Percentiles rank a stretch among this genome's conserved stretches.
Conservation (phyloP, 164 flowering plant species). For the Nymphaea thermarum region DNA sequence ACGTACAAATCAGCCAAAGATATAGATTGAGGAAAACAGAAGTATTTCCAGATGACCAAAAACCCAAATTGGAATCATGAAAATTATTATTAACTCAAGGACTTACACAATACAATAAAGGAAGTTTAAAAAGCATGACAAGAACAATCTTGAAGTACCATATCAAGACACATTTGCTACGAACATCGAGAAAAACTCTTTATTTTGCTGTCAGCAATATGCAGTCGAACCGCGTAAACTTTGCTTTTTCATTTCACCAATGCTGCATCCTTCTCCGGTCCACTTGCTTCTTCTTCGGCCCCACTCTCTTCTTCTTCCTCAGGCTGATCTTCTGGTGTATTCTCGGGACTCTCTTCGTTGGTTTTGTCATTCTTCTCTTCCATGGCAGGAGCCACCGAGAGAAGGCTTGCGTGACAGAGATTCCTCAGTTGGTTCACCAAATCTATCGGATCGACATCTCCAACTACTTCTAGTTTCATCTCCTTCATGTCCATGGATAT, state of each 20-base stretch:
- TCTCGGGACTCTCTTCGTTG: conserved; percentile 15
- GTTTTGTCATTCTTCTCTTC: conserved; percentile 27
- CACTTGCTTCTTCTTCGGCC: conserved; percentile 16
- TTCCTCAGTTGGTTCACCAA: conserved; percentile 43
- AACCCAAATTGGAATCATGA: too few species aligned
- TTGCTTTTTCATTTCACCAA: conserved; percentile 9
- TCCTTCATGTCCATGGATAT: conserved; percentile 74
- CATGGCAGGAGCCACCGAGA: conserved; percentile 49
- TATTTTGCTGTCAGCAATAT: too few species aligned
- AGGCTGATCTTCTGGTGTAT: conserved; percentile 7
- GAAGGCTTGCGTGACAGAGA: conserved; percentile 32
- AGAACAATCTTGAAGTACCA: too few species aligned
- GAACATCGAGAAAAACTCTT: too few species aligned
- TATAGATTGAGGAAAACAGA: too few species aligned
- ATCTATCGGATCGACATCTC: conserved; percentile 57
- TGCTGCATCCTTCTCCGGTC: conserved; percentile 31
- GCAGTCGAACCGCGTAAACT: conserved; percentile 25
- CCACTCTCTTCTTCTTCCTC: background rate
- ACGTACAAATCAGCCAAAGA: too few species aligned
- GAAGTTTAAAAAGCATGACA: too few species aligned
- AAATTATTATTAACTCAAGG: too few species aligned
- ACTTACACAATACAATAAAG: too few species aligned
- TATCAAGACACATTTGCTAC: too few species aligned
- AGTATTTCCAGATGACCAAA: too few species aligned
- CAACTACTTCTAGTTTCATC: conserved; percentile 56